Base-by-base conservation (phyloP, 1,139 yeast genomes). In the Kluyveromyces sp. region DNA sequence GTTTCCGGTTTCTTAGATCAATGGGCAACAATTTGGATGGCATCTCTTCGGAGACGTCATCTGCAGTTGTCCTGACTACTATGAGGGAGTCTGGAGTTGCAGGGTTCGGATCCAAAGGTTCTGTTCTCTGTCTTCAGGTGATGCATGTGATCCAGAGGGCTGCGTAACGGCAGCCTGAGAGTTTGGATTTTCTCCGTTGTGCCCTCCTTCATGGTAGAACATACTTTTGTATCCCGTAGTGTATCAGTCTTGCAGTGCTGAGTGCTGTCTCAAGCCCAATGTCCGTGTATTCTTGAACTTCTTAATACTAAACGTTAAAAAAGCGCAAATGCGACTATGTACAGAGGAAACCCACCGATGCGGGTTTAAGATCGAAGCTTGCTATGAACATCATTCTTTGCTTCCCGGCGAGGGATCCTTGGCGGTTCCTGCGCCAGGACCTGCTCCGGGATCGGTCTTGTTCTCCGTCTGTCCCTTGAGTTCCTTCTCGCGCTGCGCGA, bases 1-100 rank as follows among this genome's bases (percentile, higher is more conserved):
- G 83, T 78, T 78, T 78, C 78, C 78, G 81, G 83, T 76, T 77
- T 74, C 80, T 78, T 78, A 78, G 83, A 78, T 66, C 63, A 66
- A 66, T 43, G 26, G 25, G 18, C 12, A 8, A 11, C 12, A 17
- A n/a, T n/a, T 19, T 7, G 26, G 26, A 22, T 4, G 13, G 26
- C 12, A 9, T 11, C 15, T 26, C 20, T 19, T 19, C 8, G 9
- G 11, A 16, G 20, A 12, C 26, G n/a, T 33, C 9, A 9, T 33
- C 9, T 18, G 22, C 25, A 7, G 18, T 33, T 11, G 13, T 19
- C 19, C 19, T 33, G 55, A 53, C 56, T 55, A 46, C 53, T 51
- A 56, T 59, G 65, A 53, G 50, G 55, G 49, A 52, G 63, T 53
- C 49, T 43, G 44, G 39, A 13, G 42, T 38, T 54, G 51, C 45